These are phyloP conservation scores for Arbutus unedo DNA, from an alignment of 148 eudicot genomes.

Conservation along the genomic window DNA sequence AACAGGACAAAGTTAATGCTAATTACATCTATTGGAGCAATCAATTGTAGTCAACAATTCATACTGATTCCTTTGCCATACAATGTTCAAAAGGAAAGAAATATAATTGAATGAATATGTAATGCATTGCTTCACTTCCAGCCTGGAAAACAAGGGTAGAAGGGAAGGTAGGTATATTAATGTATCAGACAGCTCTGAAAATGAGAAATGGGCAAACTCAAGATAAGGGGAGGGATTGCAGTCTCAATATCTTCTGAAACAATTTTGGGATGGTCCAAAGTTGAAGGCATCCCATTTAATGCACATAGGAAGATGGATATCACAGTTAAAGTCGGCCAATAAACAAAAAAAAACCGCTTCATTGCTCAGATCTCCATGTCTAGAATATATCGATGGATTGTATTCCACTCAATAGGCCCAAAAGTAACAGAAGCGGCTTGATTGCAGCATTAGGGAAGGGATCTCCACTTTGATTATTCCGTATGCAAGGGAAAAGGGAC, in stretches of 20 bases:
- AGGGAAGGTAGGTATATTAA: neutral
- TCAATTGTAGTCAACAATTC: neutral
- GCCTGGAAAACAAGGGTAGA: neutral
- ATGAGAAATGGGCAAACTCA: neutral
- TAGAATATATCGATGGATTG: neutral
- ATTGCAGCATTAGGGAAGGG: neutral
- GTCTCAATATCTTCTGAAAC: neutral
- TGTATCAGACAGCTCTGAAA: neutral
- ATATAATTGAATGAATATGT: neutral
- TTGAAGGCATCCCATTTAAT: neutral
- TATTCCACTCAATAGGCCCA: too few relatives aligned
- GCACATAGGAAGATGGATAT: neutral
- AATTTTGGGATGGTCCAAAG: neutral
- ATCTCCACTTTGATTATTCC: too few relatives aligned
- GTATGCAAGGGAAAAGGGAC: too few relatives aligned
- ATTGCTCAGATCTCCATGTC: neutral
- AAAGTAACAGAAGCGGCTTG: constrained; percentile 7
- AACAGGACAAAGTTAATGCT: neutral
- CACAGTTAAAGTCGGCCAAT: neutral
- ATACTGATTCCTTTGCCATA: neutral
- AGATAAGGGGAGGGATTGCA: neutral
- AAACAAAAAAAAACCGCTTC: neutral
- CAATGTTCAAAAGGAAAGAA: neutral
- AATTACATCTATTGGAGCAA: neutral
- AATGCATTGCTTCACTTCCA: neutral